phyloP scores from a whole-genome alignment of 345 rosid species.

The Chamaenerion angustifolium region DNA sequence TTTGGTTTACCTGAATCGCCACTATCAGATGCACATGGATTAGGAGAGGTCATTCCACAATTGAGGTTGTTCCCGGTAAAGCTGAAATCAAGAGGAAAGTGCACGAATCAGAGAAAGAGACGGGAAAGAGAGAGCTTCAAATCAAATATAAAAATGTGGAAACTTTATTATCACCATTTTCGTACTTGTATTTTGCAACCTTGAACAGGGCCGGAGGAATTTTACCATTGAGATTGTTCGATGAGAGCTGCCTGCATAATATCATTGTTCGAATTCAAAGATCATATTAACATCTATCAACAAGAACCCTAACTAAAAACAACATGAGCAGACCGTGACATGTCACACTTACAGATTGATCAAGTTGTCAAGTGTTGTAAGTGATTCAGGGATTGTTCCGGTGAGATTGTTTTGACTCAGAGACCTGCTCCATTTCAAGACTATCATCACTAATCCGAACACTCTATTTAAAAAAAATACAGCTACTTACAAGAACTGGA shows the following conservation, averaged over 20 bases:
- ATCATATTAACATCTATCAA: too few relatives aligned
- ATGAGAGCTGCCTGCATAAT: conserved; percentile 63
- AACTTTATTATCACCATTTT: neutral
- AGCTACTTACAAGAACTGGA: conserved; percentile 80
- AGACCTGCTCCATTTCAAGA: conserved; percentile 30
- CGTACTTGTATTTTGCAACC: conserved; percentile 69
- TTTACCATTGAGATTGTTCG: conserved; percentile 60
- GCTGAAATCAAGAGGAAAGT: conserved; percentile 30
- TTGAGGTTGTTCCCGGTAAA: conserved; percentile 57
- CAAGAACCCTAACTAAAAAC: conserved; percentile 3
- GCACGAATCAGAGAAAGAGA: conserved; percentile 3
- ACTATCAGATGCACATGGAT: conserved; percentile 41
- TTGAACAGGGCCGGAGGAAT: conserved; percentile 57
- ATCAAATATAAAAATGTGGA: neutral
- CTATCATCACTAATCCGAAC: conserved; percentile 7
- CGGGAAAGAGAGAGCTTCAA: neutral
- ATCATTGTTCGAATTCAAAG: too few relatives aligned
- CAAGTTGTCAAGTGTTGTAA: conserved; percentile 44
- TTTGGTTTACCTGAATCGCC: conserved; percentile 38
- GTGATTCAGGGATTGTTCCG: conserved; percentile 65
- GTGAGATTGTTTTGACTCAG: conserved; percentile 76
- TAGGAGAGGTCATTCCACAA: conserved; percentile 35
- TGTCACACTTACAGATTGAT: conserved; percentile 51
- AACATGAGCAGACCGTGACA: conserved; percentile 5
- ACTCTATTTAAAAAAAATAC: neutral